Percentiles rank a stretch among this genome's conserved stretches.
phyloP scores from a whole-genome alignment of 2,329 filamentous ascomycete species.

The Calonectria hawksworthii region DNA sequence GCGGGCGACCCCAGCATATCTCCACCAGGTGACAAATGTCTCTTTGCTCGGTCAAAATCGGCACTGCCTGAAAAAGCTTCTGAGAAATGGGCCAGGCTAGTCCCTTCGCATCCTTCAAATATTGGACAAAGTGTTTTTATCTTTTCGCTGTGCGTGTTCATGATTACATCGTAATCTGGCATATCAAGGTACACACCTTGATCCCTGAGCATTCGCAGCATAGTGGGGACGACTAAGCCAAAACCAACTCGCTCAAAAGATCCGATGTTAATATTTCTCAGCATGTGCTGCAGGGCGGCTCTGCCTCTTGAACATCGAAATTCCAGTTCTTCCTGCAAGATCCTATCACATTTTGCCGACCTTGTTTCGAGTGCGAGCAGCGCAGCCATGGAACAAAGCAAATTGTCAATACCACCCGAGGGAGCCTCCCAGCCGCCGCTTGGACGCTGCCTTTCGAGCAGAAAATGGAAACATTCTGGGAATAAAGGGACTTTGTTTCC shows the following conservation, averaged over 20 bases:
- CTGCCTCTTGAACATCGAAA: neutral
- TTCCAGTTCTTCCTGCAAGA: neutral
- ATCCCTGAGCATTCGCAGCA: neutral
- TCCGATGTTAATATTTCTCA: slow-evolving; percentile 1
- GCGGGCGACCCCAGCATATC: neutral
- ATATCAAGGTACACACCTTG: neutral
- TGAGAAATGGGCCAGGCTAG: neutral
- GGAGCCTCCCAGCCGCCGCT: slow-evolving; percentile 1
- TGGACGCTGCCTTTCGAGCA: neutral
- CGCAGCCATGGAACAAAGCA: neutral
- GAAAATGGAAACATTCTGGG: neutral
- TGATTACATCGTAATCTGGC: neutral
- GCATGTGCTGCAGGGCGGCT: neutral
- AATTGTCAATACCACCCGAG: neutral
- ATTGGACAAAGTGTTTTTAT: neutral
- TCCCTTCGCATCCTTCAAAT: neutral
- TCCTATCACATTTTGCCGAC: neutral
- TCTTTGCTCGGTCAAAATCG: neutral
- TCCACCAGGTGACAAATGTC: neutral
- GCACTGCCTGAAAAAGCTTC: neutral
- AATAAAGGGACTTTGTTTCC: neutral
- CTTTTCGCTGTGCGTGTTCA: neutral
- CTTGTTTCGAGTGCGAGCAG: neutral
- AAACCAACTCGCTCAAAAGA: neutral
- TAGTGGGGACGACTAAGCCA: neutral